Evolutionary conservation across 176 grass and related monocot species (phyloP), one percentile per base, ranked within the genome.

Genomic region (Carex parvula): DNA sequence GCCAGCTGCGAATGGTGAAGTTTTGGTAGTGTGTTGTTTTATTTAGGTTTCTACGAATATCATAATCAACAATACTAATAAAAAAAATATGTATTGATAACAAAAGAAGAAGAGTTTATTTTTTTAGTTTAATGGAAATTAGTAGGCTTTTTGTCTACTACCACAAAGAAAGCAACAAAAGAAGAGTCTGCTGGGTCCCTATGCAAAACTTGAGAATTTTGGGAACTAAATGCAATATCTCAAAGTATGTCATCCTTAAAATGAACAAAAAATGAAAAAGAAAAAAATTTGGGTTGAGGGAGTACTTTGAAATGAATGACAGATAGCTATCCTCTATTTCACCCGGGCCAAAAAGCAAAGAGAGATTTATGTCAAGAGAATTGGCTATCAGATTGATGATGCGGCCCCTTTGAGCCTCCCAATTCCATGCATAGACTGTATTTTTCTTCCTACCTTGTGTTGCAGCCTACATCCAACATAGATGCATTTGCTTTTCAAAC

Each of bases 221-320:
- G 6, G 39, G 37, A 46, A n/a, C 35, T 35, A 71, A 46, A 44
- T 21, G 8, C 35, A 42, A 46, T 42, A 71, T 10, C 39, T n/a
- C 39, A 12, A 18, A 71, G 21, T 26, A 75, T 29, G 18, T 29
- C 46, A 75, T 37, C 2, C 68, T 71, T 71, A 21, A 46, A 71
- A 71, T 14, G 21, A 75, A 75, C 8, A 75, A 75, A 50, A 52
- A 75, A 52, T 13, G 20, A 42, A 76, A 62, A 9, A n/a, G 21
- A 26, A 62, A 55, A 29, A 54, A 15, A 76, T 3, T 76, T 76
- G 22, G 79, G 18, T 59, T 42, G 8, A 87, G 20, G 53, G 66
- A 55, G 41, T 98, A 98, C 95, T 95, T 98, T 54, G 95, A 98
- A 89, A 94, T 67, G 64, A 92, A 98, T 20, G 95, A 95, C 59